Conservation (phyloP, 331 rosid species). For the Erythrophleum ivorense region DNA sequence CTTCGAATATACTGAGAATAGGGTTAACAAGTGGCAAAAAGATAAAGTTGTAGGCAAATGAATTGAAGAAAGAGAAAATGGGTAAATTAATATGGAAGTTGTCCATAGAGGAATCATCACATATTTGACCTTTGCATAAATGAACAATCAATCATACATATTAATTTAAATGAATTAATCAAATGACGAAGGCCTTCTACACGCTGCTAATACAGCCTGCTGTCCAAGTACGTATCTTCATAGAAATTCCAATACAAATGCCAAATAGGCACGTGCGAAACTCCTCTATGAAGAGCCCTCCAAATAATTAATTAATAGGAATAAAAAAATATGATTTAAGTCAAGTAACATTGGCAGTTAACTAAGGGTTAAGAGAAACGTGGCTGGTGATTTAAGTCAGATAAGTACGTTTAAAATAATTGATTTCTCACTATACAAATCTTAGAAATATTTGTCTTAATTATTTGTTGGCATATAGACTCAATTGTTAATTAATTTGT, state of each 20-base stretch:
- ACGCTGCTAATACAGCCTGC: too few relatives aligned
- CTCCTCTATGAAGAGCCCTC: not conserved
- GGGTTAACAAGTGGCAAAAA: not conserved
- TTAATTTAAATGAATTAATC: not conserved
- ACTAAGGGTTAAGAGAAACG: not conserved
- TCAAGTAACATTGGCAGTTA: not conserved
- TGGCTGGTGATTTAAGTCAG: not conserved
- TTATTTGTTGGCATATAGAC: too few relatives aligned
- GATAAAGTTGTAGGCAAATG: not conserved
- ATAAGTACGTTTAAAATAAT: not conserved
- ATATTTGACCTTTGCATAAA: constrained; percentile 24
- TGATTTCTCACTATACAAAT: not conserved
- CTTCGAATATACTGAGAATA: not conserved
- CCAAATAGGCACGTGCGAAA: not conserved
- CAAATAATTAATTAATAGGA: not conserved
- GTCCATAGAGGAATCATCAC: not conserved
- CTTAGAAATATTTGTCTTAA: too few relatives aligned
- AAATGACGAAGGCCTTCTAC: too few relatives aligned
- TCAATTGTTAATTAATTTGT: too few relatives aligned
- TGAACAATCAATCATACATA: not conserved
- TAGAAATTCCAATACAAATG: not conserved
- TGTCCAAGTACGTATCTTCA: not conserved
- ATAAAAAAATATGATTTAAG: not conserved
- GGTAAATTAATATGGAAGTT: not conserved
- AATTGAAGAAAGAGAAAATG: not conserved